Base-by-base conservation (phyloP, 192 early-diverging fungal genomes). In the Mortierella hygrophila region DNA sequence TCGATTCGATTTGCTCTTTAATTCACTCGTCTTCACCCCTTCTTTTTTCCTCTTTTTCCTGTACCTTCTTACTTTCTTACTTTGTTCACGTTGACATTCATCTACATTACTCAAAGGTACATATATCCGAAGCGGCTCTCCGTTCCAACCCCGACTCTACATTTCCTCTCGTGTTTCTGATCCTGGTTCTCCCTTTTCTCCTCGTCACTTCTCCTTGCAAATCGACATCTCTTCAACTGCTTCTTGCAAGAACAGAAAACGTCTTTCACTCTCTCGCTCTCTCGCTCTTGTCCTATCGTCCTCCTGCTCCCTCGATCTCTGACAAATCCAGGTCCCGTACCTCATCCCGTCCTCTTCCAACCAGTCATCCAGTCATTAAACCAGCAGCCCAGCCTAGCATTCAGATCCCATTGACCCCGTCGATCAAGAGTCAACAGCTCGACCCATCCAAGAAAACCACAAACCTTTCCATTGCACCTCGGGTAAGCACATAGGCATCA, bases 141-240 rank as follows among this genome's bases (percentile, higher is more conserved):
- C 10, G 3, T 29, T 32, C 60, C 60, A 32, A 65, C 60, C 60
- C 60, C 26, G 60, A 26, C 60, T 65, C 60, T 65, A 65, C 60
- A 29, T 15, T 70, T 38, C 37, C 69, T 42, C 35, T 41, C 69
- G 38, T 21, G 40, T 41, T 70, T 70, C 69, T 70, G 69, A 70
- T 38, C 38, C 38, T 9, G 69, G 69, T 32, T 41, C 40, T 18
- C 40, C 6, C 9, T 70, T 26, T 32, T 65, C 26, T 68, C n/a
- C 4, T 29, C 65, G 4, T 29, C 26, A 20, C 15, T 29, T 13
- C 32, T 68, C 65, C 32, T 68, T 68, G 65, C 32, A 52, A 52
- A 20, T 6, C 18, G 3, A 20, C 49, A 52, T 52, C 49, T 52
- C 0, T 52, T 20, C 49, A 52, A 52, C 49, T 52, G 49, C 49